These are phyloP conservation scores for Hyphopichia khmerensis DNA, from an alignment of 1,139 yeast species.

Conservation along the genomic window DNA sequence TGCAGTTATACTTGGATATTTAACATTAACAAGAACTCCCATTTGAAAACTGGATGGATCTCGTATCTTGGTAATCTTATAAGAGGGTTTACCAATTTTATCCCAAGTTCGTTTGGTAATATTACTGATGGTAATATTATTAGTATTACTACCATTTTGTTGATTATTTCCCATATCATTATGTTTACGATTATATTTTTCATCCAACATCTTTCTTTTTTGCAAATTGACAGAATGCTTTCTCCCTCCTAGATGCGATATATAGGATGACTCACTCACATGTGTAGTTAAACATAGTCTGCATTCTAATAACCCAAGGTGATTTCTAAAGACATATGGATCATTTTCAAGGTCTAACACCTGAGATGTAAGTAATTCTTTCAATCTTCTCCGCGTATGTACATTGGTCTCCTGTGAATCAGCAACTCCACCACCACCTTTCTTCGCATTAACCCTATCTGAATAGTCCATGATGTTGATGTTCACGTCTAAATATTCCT, in stretches of 20 bases:
- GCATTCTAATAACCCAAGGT: conserved; percentile 75
- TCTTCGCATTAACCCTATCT: conserved; percentile 43
- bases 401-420: conserved; percentile 65
- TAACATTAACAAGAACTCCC: conserved; percentile 63
- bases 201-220: conserved; percentile 51
- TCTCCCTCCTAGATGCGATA: conserved; percentile 77
- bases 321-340: conserved; percentile 76
- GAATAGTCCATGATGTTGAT: conserved; percentile 56
- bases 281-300: conserved; percentile 75
- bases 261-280: conserved; percentile 69
- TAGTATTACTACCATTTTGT: conserved; percentile 1
- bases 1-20: conserved; percentile 49
- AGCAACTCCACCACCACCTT: conserved; percentile 72
- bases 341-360: conserved; percentile 65
- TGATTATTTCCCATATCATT: conserved; percentile 6
- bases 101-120: conserved; percentile 48
- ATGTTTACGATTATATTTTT: conserved; percentile 18
- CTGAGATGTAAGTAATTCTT: conserved; percentile 61
- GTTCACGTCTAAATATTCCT: too few relatives aligned
- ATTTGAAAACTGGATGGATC: conserved; percentile 55
- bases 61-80: conserved; percentile 63
- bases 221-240: conserved; percentile 72
- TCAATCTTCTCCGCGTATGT: conserved; percentile 61
- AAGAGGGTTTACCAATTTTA: conserved; percentile 73
- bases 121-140: conserved; percentile 27